phyloP scores from a whole-genome alignment of 1,139 yeast genomes.

The Saccharomyces uvarum region DNA sequence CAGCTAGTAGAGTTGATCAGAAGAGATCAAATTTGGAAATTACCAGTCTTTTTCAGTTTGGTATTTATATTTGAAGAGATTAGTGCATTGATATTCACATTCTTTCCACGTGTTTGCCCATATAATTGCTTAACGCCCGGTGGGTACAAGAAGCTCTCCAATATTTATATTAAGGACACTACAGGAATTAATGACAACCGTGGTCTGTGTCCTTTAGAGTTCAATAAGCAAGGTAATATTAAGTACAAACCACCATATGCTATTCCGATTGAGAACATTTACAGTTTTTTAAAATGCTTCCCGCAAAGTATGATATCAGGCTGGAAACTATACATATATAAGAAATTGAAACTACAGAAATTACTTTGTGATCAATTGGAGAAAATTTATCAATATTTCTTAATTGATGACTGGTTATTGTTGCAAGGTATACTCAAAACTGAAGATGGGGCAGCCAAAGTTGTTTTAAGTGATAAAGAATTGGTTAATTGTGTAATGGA shows the following conservation, averaged over 20 bases:
- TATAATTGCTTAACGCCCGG: conserved; percentile 27
- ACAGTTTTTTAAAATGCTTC: neutral
- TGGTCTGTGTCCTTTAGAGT: neutral
- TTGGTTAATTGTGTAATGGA: conserved; percentile 26
- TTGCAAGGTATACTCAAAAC: conserved; percentile 13
- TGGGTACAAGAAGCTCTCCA: conserved; percentile 19
- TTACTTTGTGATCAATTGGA: conserved; percentile 16
- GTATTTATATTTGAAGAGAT: conserved; percentile 26
- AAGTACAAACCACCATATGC: conserved; percentile 6
- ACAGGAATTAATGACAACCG: neutral
- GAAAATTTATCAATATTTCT: conserved; percentile 20
- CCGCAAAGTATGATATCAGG: conserved; percentile 8
- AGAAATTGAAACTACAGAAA: conserved; percentile 11
- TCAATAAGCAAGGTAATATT: neutral
- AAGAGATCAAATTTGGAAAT: conserved; percentile 24
- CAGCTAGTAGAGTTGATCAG: conserved; percentile 22
- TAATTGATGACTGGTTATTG: conserved; percentile 29
- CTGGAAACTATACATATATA: conserved; percentile 18
- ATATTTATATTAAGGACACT: conserved; percentile 4
- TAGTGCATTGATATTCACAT: conserved; percentile 21
- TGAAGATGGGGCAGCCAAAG: conserved; percentile 1
- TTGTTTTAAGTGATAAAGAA: conserved; percentile 19
- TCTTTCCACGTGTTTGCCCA: conserved; percentile 26
- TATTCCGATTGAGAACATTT: neutral
- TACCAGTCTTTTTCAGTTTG: conserved; percentile 22